Evolutionary conservation across 495 filamentous ascomycete species (phyloP).

Genomic region (Aspergillus homomorphus): DNA sequence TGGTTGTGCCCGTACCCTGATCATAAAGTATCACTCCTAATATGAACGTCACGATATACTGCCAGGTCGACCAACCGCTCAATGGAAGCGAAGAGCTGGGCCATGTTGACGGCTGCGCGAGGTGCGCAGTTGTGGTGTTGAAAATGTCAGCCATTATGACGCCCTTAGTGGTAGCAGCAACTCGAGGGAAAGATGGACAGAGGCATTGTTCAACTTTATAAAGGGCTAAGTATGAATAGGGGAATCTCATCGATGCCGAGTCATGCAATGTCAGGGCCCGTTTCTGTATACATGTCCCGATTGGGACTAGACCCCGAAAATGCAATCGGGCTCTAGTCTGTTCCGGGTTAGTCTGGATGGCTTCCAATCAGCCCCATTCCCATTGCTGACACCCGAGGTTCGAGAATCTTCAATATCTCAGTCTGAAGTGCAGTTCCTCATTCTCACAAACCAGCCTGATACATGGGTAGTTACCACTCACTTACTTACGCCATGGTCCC

Average conservation of each 20-base stretch:
- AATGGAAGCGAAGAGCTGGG: background rate
- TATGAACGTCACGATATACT: conserved; percentile 26
- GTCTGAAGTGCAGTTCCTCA: too few species aligned
- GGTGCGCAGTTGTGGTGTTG: conserved; percentile 14
- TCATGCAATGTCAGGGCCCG: background rate
- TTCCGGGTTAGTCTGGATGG: background rate
- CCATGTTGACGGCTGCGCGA: conserved; percentile 7
- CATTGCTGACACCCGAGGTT: too few species aligned
- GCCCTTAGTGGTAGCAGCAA: too few species aligned
- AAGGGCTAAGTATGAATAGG: background rate
- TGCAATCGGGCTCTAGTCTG: background rate
- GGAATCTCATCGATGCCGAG: background rate
- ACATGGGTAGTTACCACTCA: too few species aligned
- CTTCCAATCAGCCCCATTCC: too few species aligned
- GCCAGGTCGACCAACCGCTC: conserved; percentile 24
- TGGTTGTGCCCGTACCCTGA: conserved; percentile 22
- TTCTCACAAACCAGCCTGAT: too few species aligned
- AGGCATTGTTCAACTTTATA: background rate
- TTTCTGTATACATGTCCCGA: conserved; percentile 10
- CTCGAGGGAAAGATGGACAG: too few species aligned
- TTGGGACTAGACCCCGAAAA: conserved; percentile 29
- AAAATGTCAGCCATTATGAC: conserved; percentile 12
- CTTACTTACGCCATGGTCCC: too few species aligned
- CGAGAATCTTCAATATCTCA: too few species aligned
- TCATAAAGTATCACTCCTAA: conserved; percentile 31